phyloP scores from a whole-genome alignment of 768 basidiomycete genomes.

The Cubamyces sp. region DNA sequence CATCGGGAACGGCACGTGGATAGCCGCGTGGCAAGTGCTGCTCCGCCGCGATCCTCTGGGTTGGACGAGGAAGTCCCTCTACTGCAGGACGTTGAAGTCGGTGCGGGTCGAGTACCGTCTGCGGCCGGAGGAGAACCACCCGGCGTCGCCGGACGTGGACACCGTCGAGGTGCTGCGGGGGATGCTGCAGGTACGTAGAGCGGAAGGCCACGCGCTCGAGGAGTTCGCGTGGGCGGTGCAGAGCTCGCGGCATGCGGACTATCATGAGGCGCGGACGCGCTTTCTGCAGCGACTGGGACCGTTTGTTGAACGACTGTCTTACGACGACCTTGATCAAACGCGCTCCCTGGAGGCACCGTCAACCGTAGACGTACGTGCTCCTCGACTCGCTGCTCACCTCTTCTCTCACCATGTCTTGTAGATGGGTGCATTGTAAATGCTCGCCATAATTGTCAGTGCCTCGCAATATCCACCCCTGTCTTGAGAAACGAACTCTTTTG shows the following conservation, averaged over 20 bases:
- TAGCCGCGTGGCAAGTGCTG: conserved; percentile 3
- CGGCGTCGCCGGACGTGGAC: neutral
- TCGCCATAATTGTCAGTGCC: no score
- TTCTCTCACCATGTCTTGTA: no score
- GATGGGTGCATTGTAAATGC: no score
- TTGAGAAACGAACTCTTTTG: no score
- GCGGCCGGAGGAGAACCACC: neutral
- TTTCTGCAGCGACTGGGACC: neutral
- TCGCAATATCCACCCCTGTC: no score
- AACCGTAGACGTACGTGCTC: no score
- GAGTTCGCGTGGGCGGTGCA: neutral
- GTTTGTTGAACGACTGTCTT: neutral
- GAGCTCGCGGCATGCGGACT: neutral
- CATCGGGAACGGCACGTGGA: neutral
- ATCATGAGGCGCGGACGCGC: neutral
- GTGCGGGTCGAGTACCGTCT: neutral
- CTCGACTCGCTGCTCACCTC: no score
- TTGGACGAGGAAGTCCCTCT: neutral
- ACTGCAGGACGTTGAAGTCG: neutral
- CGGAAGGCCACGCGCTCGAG: neutral
- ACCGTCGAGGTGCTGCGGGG: neutral
- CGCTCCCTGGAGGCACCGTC: no score
- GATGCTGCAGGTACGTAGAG: neutral
- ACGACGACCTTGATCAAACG: neutral
- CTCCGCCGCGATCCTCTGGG: neutral